These are phyloP conservation scores for Yamadazyma sp. DNA, from an alignment of 1,139 yeast species.

Conservation along the genomic window DNA sequence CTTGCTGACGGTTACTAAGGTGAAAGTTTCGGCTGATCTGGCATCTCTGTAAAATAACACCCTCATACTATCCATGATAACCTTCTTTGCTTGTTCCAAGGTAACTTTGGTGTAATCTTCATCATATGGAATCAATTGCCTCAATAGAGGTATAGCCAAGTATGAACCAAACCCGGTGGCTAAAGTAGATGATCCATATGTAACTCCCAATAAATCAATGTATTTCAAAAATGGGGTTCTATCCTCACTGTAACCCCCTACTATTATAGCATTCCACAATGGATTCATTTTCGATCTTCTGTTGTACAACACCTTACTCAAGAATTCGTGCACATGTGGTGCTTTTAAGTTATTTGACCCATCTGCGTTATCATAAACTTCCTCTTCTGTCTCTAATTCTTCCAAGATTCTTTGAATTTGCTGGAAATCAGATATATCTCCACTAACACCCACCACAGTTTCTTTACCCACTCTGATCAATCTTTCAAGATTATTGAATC, in stretches of 20 bases:
- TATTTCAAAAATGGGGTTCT: slow-evolving; percentile 71
- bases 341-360: slow-evolving; percentile 76
- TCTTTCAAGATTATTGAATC: slow-evolving; percentile 85
- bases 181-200: slow-evolving; percentile 82
- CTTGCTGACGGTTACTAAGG: slow-evolving; percentile 71
- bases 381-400: slow-evolving; percentile 70
- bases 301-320: slow-evolving; percentile 79
- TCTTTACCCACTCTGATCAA: slow-evolving; percentile 77
- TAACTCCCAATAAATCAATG: slow-evolving; percentile 89
- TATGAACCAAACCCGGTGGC: slow-evolving; percentile 98
- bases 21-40: slow-evolving; percentile 82
- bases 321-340: slow-evolving; percentile 82
- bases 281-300: slow-evolving; percentile 95
- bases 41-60: slow-evolving; percentile 96
- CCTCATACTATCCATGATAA: slow-evolving; percentile 85
- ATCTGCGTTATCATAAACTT: slow-evolving; percentile 70
- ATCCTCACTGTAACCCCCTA: slow-evolving; percentile 81
- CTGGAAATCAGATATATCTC: slow-evolving; percentile 94
- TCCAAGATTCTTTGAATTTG: slow-evolving; percentile 73
- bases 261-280: slow-evolving; percentile 90
- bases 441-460: slow-evolving; percentile 90
- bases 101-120: slow-evolving; percentile 68
- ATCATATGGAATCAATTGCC: slow-evolving; percentile 80
- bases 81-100: slow-evolving; percentile 73
- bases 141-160: slow-evolving; percentile 86